Conservation (phyloP, 371 early-diverging fungal genomes). For the Batkoa obscura region DNA sequence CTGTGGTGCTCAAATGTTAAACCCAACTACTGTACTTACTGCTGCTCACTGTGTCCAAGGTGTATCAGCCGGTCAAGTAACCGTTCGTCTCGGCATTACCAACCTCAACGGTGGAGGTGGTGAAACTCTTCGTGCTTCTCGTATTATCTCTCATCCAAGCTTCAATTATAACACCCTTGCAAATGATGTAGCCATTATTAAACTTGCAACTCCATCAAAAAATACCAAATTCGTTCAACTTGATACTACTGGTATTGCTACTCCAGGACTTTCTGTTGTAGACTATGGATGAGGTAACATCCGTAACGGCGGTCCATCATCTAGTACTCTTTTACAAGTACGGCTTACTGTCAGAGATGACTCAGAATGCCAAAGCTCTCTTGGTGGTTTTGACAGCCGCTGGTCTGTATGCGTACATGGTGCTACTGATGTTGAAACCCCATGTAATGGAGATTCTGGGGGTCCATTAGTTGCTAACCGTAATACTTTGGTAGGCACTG, state of each 20-base stretch:
- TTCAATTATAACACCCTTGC: not conserved
- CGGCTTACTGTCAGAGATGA: not conserved
- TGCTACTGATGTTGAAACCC: not conserved
- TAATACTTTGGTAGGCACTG: not conserved
- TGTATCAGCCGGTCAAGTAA: not conserved
- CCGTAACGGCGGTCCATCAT: not conserved
- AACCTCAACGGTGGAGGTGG: not conserved
- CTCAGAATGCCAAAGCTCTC: not conserved
- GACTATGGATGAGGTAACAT: not conserved
- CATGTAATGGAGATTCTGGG: slow-evolving; percentile 5
- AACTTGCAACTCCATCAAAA: not conserved
- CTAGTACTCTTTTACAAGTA: not conserved
- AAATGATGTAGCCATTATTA: not conserved
- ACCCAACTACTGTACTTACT: not conserved
- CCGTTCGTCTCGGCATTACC: not conserved
- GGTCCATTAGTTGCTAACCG: slow-evolving; percentile 2
- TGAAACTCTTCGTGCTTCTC: not conserved
- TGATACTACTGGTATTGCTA: not conserved
- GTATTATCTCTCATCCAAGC: not conserved
- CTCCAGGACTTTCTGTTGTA: not conserved
- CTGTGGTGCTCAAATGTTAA: not conserved
- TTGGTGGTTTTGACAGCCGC: not conserved
- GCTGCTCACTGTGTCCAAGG: slow-evolving; percentile 1
- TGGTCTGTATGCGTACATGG: not conserved
- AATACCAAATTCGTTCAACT: not conserved